phyloP scores from a whole-genome alignment of 805 yeast genomes.

The Myxozyma lipomycoides region DNA sequence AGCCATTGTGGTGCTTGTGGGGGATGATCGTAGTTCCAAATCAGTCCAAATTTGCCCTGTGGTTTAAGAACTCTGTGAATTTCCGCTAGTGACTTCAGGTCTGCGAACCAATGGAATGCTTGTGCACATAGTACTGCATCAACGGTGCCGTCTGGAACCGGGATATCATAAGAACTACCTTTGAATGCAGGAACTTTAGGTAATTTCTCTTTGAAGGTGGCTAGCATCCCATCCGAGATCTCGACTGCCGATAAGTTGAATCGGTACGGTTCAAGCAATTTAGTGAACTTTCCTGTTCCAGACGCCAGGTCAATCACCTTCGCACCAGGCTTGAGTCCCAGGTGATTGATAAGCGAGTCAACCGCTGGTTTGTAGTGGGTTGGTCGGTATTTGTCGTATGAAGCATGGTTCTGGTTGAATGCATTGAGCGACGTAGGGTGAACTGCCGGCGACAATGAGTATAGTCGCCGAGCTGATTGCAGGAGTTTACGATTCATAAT shows the following conservation, averaged over 20 bases:
- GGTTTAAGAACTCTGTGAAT: conserved; percentile 50
- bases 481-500: too few species aligned
- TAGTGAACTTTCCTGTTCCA: conserved; percentile 64
- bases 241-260: conserved; percentile 49
- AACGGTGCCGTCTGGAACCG: conserved; percentile 43
- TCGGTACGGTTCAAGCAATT: conserved; percentile 42
- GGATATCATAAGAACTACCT: conserved; percentile 49
- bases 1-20: conserved; percentile 40
- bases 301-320: conserved; percentile 50
- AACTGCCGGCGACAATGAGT: conserved; percentile 17
- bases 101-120: conserved; percentile 67
- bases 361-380: conserved; percentile 45
- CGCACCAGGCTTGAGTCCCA: conserved; percentile 38
- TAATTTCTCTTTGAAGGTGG: conserved; percentile 44
- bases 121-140: conserved; percentile 57
- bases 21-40: conserved; percentile 54
- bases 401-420: conserved; percentile 49
- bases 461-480: too few species aligned
- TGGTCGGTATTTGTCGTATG: conserved; percentile 54
- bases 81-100: conserved; percentile 46
- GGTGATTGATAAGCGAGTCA: conserved; percentile 41
- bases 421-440: conserved; percentile 46
- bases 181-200: conserved; percentile 42
- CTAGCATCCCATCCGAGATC: conserved; percentile 56
- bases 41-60: conserved; percentile 48